phyloP scores from a whole-genome alignment of 140 eudicot genomes.

The Senecio squalidus region DNA sequence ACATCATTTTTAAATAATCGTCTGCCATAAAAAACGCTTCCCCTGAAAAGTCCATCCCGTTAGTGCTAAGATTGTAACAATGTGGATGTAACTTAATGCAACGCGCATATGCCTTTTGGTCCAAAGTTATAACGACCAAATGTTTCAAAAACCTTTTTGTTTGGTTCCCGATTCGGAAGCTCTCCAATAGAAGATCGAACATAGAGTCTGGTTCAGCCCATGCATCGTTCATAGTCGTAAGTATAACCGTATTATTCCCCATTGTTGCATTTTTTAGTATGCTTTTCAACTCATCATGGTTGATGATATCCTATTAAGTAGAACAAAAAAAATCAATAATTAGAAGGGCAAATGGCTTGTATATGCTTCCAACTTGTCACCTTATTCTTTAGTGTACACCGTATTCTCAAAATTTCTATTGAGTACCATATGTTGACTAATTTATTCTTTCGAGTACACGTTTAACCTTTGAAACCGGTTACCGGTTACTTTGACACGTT shows the following conservation, averaged over 20 bases:
- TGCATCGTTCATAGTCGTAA: conserved; percentile 65
- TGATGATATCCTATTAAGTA: conserved; percentile 8
- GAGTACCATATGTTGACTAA: no score
- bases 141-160: conserved; percentile 48
- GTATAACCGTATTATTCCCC: conserved; percentile 43
- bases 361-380: no score
- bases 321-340: not conserved
- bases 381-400: no score
- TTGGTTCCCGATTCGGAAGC: conserved; percentile 57
- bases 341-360: not conserved
- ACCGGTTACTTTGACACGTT: no score
- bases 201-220: conserved; percentile 71
- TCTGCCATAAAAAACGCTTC: conserved; percentile 60
- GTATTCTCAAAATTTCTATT: no score
- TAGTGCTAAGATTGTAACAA: conserved; percentile 48
- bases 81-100: conserved; percentile 48
- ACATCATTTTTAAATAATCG: conserved; percentile 72
- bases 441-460: no score
- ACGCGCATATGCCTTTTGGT: conserved; percentile 61
- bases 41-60: conserved; percentile 42
- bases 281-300: conserved; percentile 26
- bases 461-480: no score
- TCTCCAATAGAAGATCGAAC: conserved; percentile 71
- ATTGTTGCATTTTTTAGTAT: conserved; percentile 40
- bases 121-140: conserved; percentile 54